Evolutionary conservation across 1,284 basidiomycete genomes (phyloP).

Genomic region (Sanghuangporus baumii): DNA sequence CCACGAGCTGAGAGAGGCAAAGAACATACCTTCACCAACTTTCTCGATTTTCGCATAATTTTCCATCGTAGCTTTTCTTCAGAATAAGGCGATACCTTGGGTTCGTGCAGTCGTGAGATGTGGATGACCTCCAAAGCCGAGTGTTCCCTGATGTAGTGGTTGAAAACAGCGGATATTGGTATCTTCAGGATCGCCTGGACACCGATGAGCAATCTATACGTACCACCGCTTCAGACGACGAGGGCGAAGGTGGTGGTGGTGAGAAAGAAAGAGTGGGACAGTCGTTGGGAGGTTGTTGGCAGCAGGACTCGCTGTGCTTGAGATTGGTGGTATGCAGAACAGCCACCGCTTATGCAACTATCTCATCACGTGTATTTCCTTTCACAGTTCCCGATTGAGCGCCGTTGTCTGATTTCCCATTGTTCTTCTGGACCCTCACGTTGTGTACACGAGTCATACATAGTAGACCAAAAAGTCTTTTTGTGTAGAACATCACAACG

Average conservation of each 20-base stretch:
- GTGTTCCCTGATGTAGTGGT: background rate
- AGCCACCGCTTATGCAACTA: background rate
- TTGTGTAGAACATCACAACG: background rate
- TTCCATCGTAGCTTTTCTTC: conserved; percentile 5
- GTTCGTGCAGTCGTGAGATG: conserved; percentile 1
- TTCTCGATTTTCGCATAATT: conserved; percentile 37
- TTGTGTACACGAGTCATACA: background rate
- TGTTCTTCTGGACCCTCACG: background rate
- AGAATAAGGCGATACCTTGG: background rate
- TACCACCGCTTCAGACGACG: background rate
- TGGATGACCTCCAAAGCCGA: background rate
- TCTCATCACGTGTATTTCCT: background rate
- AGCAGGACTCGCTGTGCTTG: background rate
- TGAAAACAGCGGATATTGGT: background rate
- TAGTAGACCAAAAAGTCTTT: background rate
- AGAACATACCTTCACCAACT: conserved; percentile 47
- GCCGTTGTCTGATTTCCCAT: background rate
- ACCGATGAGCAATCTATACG: background rate
- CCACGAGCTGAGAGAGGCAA: conserved; percentile 18
- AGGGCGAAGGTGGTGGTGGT: background rate
- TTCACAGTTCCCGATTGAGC: background rate
- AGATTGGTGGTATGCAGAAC: background rate
- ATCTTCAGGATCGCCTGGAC: background rate
- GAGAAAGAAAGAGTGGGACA: background rate
- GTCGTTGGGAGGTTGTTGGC: background rate